Evolutionary conservation across 768 basidiomycete species (phyloP).

Genomic region (Auriscalpium vulgare): DNA sequence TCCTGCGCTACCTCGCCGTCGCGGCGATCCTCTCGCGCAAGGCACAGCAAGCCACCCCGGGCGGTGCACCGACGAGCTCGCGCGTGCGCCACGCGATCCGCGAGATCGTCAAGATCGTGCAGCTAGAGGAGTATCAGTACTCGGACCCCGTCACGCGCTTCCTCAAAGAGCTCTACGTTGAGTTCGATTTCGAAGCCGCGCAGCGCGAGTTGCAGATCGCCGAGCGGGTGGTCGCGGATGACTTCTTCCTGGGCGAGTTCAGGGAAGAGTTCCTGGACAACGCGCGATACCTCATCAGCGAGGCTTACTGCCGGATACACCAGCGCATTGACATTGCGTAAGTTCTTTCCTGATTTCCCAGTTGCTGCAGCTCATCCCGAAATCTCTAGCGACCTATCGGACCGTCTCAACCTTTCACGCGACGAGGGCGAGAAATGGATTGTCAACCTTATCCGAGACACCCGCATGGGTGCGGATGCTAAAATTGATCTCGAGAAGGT

Average conservation of each 20-base stretch:
- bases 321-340: constrained; percentile 85
- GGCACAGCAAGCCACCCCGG: constrained; percentile 43
- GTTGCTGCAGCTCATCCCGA: not conserved
- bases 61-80: constrained; percentile 40
- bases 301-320: constrained; percentile 97
- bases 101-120: constrained; percentile 89
- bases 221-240: constrained; percentile 77
- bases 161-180: constrained; percentile 87
- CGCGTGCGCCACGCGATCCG: constrained; percentile 83
- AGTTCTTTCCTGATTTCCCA: constrained; percentile 13
- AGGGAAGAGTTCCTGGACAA: constrained; percentile 95
- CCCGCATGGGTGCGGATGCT: constrained; percentile 92
- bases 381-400: constrained; percentile 70
- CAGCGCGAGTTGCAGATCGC: constrained; percentile 73
- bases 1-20: constrained; percentile 88
- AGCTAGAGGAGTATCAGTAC: constrained; percentile 95
- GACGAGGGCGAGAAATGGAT: constrained; percentile 99
- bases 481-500: constrained; percentile 98
- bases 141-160: constrained; percentile 89
- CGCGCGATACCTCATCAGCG: constrained; percentile 90
- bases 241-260: constrained; percentile 91
- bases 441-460: constrained; percentile 97
- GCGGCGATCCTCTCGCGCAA: constrained; percentile 91
- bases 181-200: constrained; percentile 95
- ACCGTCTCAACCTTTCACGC: constrained; percentile 84